Conservation (phyloP, 495 filamentous ascomycete species). For the Thozetella sp. region DNA sequence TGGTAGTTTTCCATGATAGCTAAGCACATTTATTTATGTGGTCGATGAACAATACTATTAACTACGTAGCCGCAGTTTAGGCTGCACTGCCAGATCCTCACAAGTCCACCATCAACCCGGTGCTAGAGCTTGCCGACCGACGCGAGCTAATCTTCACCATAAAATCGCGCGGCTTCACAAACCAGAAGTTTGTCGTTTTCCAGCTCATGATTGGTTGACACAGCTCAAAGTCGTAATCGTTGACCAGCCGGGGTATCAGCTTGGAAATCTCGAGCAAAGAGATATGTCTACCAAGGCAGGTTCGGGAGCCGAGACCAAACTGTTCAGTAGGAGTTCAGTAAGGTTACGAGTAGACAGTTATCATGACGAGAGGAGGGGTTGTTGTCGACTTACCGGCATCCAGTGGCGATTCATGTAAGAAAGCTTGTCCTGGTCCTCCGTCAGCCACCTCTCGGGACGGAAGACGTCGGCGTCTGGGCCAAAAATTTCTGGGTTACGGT, state of each 20-base stretch:
- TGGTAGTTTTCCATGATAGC: too few species aligned
- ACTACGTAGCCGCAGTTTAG: too few species aligned
- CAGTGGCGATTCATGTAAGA: slow-evolving; percentile 36
- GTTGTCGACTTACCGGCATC: slow-evolving; percentile 19
- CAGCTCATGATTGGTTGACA: background rate
- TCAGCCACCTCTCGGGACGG: slow-evolving; percentile 53
- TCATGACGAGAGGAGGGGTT: background rate
- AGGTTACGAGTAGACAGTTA: background rate
- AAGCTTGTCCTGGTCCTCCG: slow-evolving; percentile 30
- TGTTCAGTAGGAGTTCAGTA: slow-evolving; percentile 13
- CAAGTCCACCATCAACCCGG: too few species aligned
- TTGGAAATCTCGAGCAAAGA: slow-evolving; percentile 67
- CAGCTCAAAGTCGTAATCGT: slow-evolving; percentile 46
- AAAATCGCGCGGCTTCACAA: too few species aligned
- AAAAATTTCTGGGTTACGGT: slow-evolving; percentile 49
- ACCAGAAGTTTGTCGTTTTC: background rate
- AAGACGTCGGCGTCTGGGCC: slow-evolving; percentile 41
- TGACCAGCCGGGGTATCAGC: slow-evolving; percentile 62
- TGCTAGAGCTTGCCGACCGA: too few species aligned
- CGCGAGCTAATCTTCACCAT: too few species aligned
- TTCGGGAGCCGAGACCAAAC: slow-evolving; percentile 63
- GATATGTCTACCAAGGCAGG: slow-evolving; percentile 71
- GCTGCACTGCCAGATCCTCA: too few species aligned
- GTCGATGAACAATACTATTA: too few species aligned
- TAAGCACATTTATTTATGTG: too few species aligned